phyloP scores from a whole-genome alignment of 2,329 filamentous ascomycete genomes.

The Aspergillus sp. region DNA sequence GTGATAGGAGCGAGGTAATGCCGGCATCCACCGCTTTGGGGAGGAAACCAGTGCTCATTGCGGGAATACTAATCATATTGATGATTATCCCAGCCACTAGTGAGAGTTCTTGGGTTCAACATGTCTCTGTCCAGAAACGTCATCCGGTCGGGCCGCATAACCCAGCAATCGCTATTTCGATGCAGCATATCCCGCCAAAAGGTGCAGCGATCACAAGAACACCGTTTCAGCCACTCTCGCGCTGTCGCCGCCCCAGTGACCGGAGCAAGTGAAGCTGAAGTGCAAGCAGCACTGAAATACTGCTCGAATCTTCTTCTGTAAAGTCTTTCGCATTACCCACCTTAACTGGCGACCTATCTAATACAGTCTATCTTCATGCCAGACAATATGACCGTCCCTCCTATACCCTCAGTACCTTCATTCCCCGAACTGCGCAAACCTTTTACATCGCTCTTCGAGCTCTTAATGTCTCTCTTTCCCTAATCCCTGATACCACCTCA shows the following conservation, averaged over 20 bases:
- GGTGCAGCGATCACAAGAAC: constrained; percentile 19
- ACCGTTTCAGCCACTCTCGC: constrained; percentile 30
- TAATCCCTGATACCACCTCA: constrained; percentile 85
- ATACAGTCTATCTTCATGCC: constrained; percentile 9
- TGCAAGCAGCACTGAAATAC: constrained; percentile 58
- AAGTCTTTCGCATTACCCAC: background rate
- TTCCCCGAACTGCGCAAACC: constrained; percentile 72
- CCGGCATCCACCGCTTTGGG: no score
- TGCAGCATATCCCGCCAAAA: constrained; percentile 1
- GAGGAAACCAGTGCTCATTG: no score
- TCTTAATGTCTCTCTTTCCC: constrained; percentile 88
- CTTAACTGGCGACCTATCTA: background rate
- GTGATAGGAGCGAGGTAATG: no score
- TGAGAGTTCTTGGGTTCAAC: background rate
- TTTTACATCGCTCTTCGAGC: constrained; percentile 88
- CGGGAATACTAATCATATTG: no score
- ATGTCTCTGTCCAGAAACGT: constrained; percentile 23
- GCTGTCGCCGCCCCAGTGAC: constrained; percentile 21
- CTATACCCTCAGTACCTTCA: constrained; percentile 80
- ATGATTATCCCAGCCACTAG: no score
- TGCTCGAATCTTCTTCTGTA: constrained; percentile 60
- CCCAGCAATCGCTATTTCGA: constrained; percentile 17
- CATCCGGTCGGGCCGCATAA: constrained; percentile 24
- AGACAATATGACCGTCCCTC: constrained; percentile 90
- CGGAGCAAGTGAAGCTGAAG: constrained; percentile 47